A percentile compares a stretch with the other conserved stretches of the same genome.
Conservation (phyloP, 1,284 basidiomycete genomes). For the Malassezia furfur region DNA sequence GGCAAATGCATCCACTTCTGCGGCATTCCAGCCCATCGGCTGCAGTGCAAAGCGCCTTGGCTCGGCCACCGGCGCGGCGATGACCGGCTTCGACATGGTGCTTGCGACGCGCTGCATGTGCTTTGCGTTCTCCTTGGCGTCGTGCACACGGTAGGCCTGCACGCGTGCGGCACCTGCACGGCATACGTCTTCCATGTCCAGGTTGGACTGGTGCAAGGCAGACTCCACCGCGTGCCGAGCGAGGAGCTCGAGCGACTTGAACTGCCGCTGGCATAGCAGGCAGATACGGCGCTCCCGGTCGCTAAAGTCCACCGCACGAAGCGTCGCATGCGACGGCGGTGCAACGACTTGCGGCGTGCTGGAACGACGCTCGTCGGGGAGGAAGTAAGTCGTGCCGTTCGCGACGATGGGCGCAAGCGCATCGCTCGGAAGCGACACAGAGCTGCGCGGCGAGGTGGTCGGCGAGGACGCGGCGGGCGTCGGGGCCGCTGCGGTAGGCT, state of each 20-base stretch:
- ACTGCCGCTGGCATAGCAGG: constrained; percentile 16
- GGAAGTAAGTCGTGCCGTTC: constrained; percentile 12
- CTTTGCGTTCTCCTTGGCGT: constrained; percentile 9
- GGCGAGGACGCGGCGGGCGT: background rate
- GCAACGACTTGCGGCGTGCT: background rate
- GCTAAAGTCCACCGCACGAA: constrained; percentile 13
- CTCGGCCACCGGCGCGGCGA: background rate
- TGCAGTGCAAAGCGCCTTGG: background rate
- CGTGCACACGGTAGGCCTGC: background rate
- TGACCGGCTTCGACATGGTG: background rate
- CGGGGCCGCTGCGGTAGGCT: background rate
- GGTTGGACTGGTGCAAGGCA: constrained; percentile 10
- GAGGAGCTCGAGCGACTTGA: constrained; percentile 8
- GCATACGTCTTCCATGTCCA: constrained; percentile 12
- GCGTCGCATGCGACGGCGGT: constrained; percentile 5
- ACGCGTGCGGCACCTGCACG: constrained; percentile 14
- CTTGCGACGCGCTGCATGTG: background rate
- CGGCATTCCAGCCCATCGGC: constrained; percentile 4
- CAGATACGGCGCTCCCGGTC: constrained; percentile 10
- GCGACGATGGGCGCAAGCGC: background rate
- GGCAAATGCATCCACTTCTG: background rate
- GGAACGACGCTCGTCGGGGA: background rate
- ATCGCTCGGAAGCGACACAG: background rate
- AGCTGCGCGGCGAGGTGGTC: constrained; percentile 4
- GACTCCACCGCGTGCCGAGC: constrained; percentile 12